Percentiles rank a stretch among this genome's conserved stretches.
Conservation (phyloP, 345 rosid species). For the Dimocarpus longan region DNA sequence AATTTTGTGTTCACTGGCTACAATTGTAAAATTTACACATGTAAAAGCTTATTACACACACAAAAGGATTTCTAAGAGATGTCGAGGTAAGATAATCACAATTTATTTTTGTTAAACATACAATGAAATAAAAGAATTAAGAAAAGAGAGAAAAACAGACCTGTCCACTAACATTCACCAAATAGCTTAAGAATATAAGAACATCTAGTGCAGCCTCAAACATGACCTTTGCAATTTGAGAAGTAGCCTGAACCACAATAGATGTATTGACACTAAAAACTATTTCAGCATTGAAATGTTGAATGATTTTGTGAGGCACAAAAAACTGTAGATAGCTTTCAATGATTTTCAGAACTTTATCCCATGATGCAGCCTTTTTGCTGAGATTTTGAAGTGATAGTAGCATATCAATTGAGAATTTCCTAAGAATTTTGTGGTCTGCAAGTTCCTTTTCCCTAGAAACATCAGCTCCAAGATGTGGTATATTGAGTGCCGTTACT, state of each 20-base stretch:
- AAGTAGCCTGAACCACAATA: slow-evolving; percentile 71
- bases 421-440: slow-evolving; percentile 73
- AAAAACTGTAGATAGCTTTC: slow-evolving; percentile 68
- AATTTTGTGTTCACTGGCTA: no score
- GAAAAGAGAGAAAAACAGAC: slow-evolving; percentile 43
- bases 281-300: slow-evolving; percentile 45
- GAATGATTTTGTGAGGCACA: slow-evolving; percentile 67
- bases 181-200: slow-evolving; percentile 77
- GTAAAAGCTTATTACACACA: neutral
- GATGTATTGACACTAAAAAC: slow-evolving; percentile 46
- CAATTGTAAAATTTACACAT: neutral
- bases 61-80: neutral
- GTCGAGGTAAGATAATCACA: neutral
- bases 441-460: slow-evolving; percentile 64
- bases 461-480: slow-evolving; percentile 61
- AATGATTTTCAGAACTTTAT: slow-evolving; percentile 59
- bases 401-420: slow-evolving; percentile 75
- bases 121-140: neutral
- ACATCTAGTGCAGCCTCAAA: slow-evolving; percentile 81
- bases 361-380: slow-evolving; percentile 77
- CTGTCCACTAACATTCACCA: slow-evolving; percentile 74
- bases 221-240: slow-evolving; percentile 83
- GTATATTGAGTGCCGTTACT: slow-evolving; percentile 38
- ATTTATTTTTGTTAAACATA: neutral
- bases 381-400: slow-evolving; percentile 62